Conservation (phyloP, 306 rosid species). For the Psophocarpus tetragonolobus region DNA sequence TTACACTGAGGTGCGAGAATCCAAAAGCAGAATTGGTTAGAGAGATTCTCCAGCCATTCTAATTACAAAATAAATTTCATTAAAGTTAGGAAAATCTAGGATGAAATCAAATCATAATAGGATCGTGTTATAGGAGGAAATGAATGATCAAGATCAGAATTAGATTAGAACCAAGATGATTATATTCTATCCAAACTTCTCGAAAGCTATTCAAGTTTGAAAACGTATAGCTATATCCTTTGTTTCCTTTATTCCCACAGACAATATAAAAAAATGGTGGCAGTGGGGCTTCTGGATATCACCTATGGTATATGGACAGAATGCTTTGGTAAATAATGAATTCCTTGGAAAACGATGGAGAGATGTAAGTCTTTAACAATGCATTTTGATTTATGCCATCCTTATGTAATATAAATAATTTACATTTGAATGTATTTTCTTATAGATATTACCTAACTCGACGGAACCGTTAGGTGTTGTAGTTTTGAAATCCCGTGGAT, state of each 20-base stretch:
- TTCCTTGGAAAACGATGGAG: neutral
- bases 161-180: no score
- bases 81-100: no score
- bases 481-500: constrained; percentile 39
- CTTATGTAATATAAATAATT: neutral
- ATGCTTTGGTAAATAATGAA: neutral
- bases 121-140: no score
- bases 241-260: neutral
- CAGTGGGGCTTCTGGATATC: neutral
- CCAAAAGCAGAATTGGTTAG: no score
- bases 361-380: neutral
- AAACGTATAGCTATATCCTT: no score
- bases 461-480: constrained; percentile 35
- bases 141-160: no score
- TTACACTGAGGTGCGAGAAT: no score
- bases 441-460: constrained; percentile 41
- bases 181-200: no score
- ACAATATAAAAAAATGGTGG: neutral
- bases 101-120: no score
- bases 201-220: no score
- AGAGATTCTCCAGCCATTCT: no score
- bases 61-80: no score
- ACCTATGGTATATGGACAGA: neutral
- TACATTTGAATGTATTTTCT: constrained; percentile 36
- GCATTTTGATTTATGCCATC: neutral